A percentile compares a stretch with the other conserved stretches of the same genome.
phyloP scores from a whole-genome alignment of 1,139 yeast species.

The Ogataea hybrid region DNA sequence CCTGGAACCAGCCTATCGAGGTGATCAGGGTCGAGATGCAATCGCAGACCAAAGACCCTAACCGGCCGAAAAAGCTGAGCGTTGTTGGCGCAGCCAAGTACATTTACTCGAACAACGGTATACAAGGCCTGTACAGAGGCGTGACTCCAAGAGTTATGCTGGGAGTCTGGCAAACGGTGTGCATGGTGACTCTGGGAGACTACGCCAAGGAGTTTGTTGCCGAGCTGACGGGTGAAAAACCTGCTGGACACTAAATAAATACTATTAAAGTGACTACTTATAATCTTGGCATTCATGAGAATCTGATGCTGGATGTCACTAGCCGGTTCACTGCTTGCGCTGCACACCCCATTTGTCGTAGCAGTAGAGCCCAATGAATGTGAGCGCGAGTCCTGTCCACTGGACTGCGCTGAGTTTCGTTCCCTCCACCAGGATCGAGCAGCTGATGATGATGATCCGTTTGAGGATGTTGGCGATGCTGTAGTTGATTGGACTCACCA shows the following conservation, averaged over 20 bases:
- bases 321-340: slow-evolving; percentile 15
- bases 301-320: neutral
- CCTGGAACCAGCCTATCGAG: slow-evolving; percentile 99
- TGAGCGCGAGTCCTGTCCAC: slow-evolving; percentile 66
- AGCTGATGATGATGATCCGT: slow-evolving; percentile 79
- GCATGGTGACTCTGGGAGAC: slow-evolving; percentile 99
- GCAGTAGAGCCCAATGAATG: slow-evolving; percentile 60
- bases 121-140: slow-evolving; percentile 92
- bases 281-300: neutral
- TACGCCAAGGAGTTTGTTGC: slow-evolving; percentile 71
- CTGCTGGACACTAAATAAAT: slow-evolving; percentile 28
- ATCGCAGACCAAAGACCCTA: slow-evolving; percentile 86
- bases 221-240: slow-evolving; percentile 53
- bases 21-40: slow-evolving; percentile 98
- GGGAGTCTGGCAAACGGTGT: slow-evolving; percentile 97
- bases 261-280: neutral
- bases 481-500: slow-evolving; percentile 84
- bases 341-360: slow-evolving; percentile 74
- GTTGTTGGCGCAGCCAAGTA: slow-evolving; percentile 79
- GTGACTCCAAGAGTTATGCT: slow-evolving; percentile 95
- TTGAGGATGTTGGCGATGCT: slow-evolving; percentile 88
- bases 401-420: slow-evolving; percentile 55
- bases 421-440: slow-evolving; percentile 80
- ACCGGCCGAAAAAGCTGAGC: slow-evolving; percentile 88
- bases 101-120: slow-evolving; percentile 77